Conservation (phyloP, 768 basidiomycete genomes). For the Psilocybe cubensis region DNA sequence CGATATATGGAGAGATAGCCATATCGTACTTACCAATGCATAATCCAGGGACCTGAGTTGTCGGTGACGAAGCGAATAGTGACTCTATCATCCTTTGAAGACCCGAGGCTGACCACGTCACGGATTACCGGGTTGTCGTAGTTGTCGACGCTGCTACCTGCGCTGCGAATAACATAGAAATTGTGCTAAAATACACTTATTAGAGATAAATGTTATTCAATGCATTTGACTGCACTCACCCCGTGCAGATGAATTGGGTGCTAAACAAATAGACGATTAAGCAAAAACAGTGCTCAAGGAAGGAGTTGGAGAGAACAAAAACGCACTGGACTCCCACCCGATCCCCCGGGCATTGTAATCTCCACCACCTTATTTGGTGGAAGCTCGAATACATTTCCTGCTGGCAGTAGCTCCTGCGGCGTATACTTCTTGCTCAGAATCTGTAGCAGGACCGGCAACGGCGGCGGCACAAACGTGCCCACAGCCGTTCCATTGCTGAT, state of each 20-base stretch:
- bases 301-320: neutral
- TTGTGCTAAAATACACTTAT: constrained; percentile 11
- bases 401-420: constrained; percentile 43
- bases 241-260: constrained; percentile 55
- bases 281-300: neutral
- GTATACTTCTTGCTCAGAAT: constrained; percentile 46
- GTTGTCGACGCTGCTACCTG: constrained; percentile 42
- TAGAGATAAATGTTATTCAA: neutral
- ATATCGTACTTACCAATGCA: constrained; percentile 40
- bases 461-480: constrained; percentile 30
- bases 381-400: constrained; percentile 45
- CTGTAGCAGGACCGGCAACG: constrained; percentile 51
- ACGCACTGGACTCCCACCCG: constrained; percentile 30
- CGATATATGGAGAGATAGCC: no score
- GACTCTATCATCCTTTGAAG: constrained; percentile 39
- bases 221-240: constrained; percentile 27
- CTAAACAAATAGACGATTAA: constrained; percentile 11
- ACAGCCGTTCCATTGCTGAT: constrained; percentile 14
- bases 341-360: constrained; percentile 42
- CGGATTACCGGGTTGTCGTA: constrained; percentile 56
- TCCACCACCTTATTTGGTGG: constrained; percentile 53
- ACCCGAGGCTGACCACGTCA: constrained; percentile 56
- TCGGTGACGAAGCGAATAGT: constrained; percentile 69
- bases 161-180: constrained; percentile 40
- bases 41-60: constrained; percentile 67